phyloP scores from a whole-genome alignment of 495 filamentous ascomycete species.

The Penicillium parvum region DNA sequence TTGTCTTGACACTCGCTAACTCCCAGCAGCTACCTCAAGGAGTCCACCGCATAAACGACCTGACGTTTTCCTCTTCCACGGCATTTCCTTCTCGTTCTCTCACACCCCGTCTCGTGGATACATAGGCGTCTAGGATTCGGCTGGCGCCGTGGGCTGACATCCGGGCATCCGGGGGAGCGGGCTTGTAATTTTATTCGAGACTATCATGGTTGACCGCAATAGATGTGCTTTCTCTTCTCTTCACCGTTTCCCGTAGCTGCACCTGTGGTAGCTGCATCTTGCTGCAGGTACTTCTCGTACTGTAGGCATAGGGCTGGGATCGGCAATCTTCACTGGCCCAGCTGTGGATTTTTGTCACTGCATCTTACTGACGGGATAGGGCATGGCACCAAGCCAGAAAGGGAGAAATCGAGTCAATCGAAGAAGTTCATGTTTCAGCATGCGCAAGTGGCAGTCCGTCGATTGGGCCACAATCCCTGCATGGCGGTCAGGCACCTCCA shows the following conservation, averaged over 20 bases:
- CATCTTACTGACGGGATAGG: no score
- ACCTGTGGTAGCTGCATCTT: slow-evolving; percentile 6
- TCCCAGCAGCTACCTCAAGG: slow-evolving; percentile 59
- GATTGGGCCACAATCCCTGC: slow-evolving; percentile 6
- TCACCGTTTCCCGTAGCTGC: not conserved
- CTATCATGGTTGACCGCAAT: slow-evolving; percentile 29
- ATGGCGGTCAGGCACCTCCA: slow-evolving; percentile 17
- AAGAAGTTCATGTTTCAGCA: slow-evolving; percentile 1
- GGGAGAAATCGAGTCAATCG: not conserved
- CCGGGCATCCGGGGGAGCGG: slow-evolving; percentile 27
- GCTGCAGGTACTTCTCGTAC: slow-evolving; percentile 9
- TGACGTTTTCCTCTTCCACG: slow-evolving; percentile 17
- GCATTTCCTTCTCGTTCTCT: slow-evolving; percentile 21
- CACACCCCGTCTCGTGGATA: slow-evolving; percentile 21
- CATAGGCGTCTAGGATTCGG: slow-evolving; percentile 24
- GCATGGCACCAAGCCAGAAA: slow-evolving; percentile 2
- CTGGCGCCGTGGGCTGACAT: slow-evolving; percentile 27
- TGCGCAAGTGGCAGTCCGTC: not conserved
- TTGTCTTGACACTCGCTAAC: not conserved
- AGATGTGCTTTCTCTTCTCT: slow-evolving; percentile 24
- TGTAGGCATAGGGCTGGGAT: no score
- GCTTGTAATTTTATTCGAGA: slow-evolving; percentile 41
- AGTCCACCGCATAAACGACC: slow-evolving; percentile 53
- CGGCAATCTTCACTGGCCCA: no score
- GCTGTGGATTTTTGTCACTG: no score